Base-by-base conservation (phyloP, 2,329 filamentous ascomycete genomes). In the Exophiala mesophila region DNA sequence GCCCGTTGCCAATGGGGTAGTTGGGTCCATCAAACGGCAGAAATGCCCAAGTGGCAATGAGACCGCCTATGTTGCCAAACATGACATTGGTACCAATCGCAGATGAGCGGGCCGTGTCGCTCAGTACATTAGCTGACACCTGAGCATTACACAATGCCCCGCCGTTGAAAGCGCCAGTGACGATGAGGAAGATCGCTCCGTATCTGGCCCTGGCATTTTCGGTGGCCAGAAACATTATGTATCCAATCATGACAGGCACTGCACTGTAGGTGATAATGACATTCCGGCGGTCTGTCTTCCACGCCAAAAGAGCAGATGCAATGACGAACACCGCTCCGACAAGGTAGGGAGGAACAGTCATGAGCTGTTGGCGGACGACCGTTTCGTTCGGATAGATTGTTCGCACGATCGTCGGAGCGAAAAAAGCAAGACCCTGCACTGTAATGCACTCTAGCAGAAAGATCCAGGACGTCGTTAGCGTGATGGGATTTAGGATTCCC, bases 341-440 rank as follows among this genome's bases (percentile, higher is more conserved):
- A 0, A 81, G 62, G 55, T 86, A 87, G 0, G 82, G 82, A 0
- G 83, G 83, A 0, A 85, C 83, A 0, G 82, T 85, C 49, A 76
- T 76, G 1, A 86, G 73, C 60, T 87, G 83, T 57, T 85, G 78
- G 1, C 71, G 72, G 10, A 86, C 67, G 2, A 78, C 72, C 10
- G 66, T 68, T 41, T 67, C 66, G 1, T 71, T 56, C 0, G 78
- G 77, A 55, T 85, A 86, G 52, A 87, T 85, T 4, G 76, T 83
- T 30, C 65, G 63, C 30, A 87, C 78, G 48, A 88, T 85, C 0
- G 82, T 86, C 0, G 83, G 83, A 0, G 73, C 66, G 61, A 85
- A 85, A 68, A 85, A 84, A 1, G 78, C 78, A 3, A 86, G 67
- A 3, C 82, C 81, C 57, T 85, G 80, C 2, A 85, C 81, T 0